Base-by-base conservation (phyloP, 1,139 yeast genomes). In the Debaryomyces coudertii region DNA sequence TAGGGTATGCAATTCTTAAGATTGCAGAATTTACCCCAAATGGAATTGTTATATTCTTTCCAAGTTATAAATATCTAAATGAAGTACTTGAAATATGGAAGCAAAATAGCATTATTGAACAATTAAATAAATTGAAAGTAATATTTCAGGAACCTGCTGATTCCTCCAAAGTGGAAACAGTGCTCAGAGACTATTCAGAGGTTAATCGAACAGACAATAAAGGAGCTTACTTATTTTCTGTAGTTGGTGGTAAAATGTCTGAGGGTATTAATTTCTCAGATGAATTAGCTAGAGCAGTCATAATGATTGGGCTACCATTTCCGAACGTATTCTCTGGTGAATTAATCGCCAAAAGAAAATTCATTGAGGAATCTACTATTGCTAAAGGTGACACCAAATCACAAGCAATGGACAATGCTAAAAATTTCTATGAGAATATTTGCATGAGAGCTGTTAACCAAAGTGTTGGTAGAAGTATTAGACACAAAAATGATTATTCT, bases 381-480 rank as follows among this genome's bases (percentile, higher is more conserved):
- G 53, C 54, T 16, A 60, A 55, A 12, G 86, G 87, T 0, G 77
- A 75, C 0, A 58, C 79, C 0, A 47, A 45, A 24, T 53, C 58
- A 15, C 68, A 67, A 30, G 86, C 87, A 0, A 55, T 54, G 25
- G 70, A 63, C 3, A 74, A 73, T n/a, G 75, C 87, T 1, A 66
- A 69, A n/a, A 79, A 76, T 37, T 90, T 82, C 57, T 87, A 88
- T 57, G 97, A 90, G 55, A 90, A 89, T 59, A 72, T 90, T 7
- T 90, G 97, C 61, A 87, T 93, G 95, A 79, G 93, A 48, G 87
- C 97, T 0, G 90, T 92, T 2, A 92, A 92, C 61, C 99, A 92
- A 65, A 84, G 96, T 65, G 85, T 93, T 15, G 99, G 98, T 0
- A 77, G 99, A 56, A 90, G 97, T 16, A 92, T 92, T 33, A 73